A percentile compares a stretch with the other conserved stretches of the same genome.
These are phyloP conservation scores for Tuctoria greenei DNA, from an alignment of 176 grass and related monocot species.

Conservation along the genomic window DNA sequence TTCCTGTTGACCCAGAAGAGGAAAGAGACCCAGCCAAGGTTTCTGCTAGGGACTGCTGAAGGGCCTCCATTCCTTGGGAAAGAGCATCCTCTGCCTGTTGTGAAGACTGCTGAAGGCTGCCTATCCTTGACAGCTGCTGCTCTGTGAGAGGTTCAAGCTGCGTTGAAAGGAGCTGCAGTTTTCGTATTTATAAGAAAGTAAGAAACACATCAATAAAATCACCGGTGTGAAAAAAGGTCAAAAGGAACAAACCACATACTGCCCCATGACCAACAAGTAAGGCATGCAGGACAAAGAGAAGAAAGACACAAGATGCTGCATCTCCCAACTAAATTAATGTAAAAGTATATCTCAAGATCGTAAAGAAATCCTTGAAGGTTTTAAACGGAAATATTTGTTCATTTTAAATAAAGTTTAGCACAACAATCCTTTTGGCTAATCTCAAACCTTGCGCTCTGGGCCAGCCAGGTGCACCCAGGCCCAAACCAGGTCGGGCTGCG, in stretches of 20 bases:
- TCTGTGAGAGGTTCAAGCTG: conserved; percentile 92
- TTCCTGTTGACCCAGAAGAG: conserved; percentile 82
- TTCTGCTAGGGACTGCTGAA: conserved; percentile 93
- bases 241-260: not conserved
- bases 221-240: not conserved
- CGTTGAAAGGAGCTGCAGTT: conserved; percentile 77
- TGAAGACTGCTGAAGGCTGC: conserved; percentile 87
- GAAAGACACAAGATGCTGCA: conserved; percentile 1
- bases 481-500: no score
- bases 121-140: conserved; percentile 82
- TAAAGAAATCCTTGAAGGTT: not conserved
- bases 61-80: conserved; percentile 99
- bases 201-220: conserved; percentile 20
- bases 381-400: not conserved
- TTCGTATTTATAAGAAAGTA: conserved; percentile 33
- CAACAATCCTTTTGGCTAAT: no score
- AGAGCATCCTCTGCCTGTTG: conserved; percentile 95
- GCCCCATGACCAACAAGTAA: not conserved
- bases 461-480: no score
- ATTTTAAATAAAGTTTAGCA: conserved; percentile 8
- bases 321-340: not conserved
- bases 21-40: conserved; percentile 86
- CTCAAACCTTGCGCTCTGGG: no score
- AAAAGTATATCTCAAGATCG: not conserved
- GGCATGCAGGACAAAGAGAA: conserved; percentile 16